Evolutionary conservation across 805 yeast genomes (phyloP).

Genomic region (Candida sphagnicola): DNA sequence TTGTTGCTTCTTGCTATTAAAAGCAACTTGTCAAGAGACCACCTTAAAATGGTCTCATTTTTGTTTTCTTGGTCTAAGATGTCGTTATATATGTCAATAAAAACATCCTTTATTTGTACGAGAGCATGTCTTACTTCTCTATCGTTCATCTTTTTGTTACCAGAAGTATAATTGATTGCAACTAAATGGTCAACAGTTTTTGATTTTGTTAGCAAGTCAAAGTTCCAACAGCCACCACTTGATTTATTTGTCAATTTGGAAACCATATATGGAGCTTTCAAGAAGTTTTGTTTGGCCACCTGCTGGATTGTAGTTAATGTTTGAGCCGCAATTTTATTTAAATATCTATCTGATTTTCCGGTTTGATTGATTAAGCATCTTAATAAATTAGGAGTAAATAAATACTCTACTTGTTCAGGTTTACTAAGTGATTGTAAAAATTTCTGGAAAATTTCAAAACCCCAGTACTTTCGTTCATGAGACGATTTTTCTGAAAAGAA

Average conservation of each 20-base stretch:
- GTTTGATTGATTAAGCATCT: slow-evolving; percentile 76
- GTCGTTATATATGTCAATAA: slow-evolving; percentile 20
- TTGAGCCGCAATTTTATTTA: slow-evolving; percentile 63
- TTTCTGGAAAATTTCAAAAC: slow-evolving; percentile 65
- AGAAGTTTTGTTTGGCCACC: slow-evolving; percentile 31
- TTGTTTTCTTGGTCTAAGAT: slow-evolving; percentile 20
- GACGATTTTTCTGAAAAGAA: slow-evolving; percentile 75
- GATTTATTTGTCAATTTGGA: slow-evolving; percentile 22
- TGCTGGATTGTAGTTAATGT: slow-evolving; percentile 43
- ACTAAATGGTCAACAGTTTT: slow-evolving; percentile 50
- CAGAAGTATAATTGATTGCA: slow-evolving; percentile 10
- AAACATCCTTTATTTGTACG: slow-evolving; percentile 16
- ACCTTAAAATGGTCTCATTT: slow-evolving; percentile 41
- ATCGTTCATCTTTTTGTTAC: slow-evolving; percentile 15
- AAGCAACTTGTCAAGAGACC: slow-evolving; percentile 58
- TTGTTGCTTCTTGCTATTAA: slow-evolving; percentile 49
- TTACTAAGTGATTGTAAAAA: slow-evolving; percentile 29
- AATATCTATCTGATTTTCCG: slow-evolving; percentile 57
- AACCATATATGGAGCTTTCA: slow-evolving; percentile 32
- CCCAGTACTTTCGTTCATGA: slow-evolving; percentile 82
- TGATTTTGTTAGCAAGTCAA: slow-evolving; percentile 73
- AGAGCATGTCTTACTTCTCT: slow-evolving; percentile 8
- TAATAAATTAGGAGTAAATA: slow-evolving; percentile 63
- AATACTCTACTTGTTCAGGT: slow-evolving; percentile 14
- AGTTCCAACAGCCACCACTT: slow-evolving; percentile 56